Base-by-base conservation (phyloP, 2,329 filamentous ascomycete genomes). In the Venturia effusa region DNA sequence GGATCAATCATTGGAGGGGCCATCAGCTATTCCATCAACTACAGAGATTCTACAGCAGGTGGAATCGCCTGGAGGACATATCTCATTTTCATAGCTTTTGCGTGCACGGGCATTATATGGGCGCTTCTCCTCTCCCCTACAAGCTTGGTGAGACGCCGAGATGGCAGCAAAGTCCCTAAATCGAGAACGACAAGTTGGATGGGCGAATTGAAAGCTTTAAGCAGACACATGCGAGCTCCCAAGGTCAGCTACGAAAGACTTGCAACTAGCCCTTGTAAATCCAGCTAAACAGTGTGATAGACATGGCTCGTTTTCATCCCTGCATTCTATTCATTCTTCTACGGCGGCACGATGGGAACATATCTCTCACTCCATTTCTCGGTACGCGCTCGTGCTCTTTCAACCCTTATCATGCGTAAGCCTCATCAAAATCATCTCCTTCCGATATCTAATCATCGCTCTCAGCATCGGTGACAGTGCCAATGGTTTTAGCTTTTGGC, bases 321-420 rank as follows among this genome's bases (percentile, higher is more conserved):
- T 7, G 51, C 51, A n/a, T 37, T 57, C 51, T 57, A 57, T 10
- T 57, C 51, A 6, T 57, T 57, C 51, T 57, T 57, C 19, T 57
- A 57, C 6, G 51, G 51, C 8, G 51, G 51, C 1, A 57, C 51
- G 4, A 32, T 57, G 27, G 51, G 51, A 37, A 90, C 88, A 0
- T 91, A 87, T 65, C 76, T 87, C 8, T 78, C 80, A 7, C 67
- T 88, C 15, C 91, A 86, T 85, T 89, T 91, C 69, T 82, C 80
- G 1, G 88, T 91, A 1, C 81, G 88, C 1, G 79, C 87, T 1
- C 79, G 88, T 59, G 87, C 88, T 0, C 76, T 91, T 17, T 57
- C 51, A 22, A 34, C 51, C 22, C 27, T 57, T 17, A 34, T 57
- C 30, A 57, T 30, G 15, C 51, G 51, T 57, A n/a, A 57, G 51